Evolutionary conservation across 768 basidiomycete genomes (phyloP), one percentile per base, ranked within the genome.

Genomic region (Clavaria fumosa): DNA sequence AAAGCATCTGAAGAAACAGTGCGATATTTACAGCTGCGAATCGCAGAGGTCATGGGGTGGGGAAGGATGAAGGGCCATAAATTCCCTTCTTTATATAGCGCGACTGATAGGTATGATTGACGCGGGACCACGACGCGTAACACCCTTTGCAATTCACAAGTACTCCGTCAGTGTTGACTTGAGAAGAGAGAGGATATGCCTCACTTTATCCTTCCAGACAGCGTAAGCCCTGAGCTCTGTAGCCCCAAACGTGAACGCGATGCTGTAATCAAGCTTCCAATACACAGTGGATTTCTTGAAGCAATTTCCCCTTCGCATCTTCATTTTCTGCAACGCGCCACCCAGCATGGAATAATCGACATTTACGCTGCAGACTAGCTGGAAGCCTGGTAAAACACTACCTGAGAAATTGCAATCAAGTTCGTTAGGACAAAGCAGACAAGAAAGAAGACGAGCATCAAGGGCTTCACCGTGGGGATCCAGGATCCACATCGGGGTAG

Each of bases 161-260:
- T n/a, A 28, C 9, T 14, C 26, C 9, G 26, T 28, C 26, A 28
- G 14, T 14, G 26, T 28, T 14, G 14, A 14, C 26, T 28, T 9
- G 14, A 28, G 14, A 14, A 28, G 26, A 9, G 26, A 9, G 26
- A 9, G 26, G 26, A 9, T 9, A 28, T 9, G 9, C 26, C 9
- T 28, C 14, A 28, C 26, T 28, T 28, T 28, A 28, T 28, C 26
- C 9, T 28, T 14, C n/a, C n/a, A 34, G 19, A 34, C 11, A 34
- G 11, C 4, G 11, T 17, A 34, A 7, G 15, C 19, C 24, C 17
- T 24, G 6, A 35, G 36, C 12, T 30, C 22, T 34, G 31, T 35
- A 5, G 33, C 15, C 11, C 33, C 33, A 34, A 34, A 34, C 3
- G 33, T 34, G 19, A 34, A 34, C 11, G 14, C 33, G 33, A 34